Evolutionary conservation across 2,329 filamentous ascomycete species (phyloP).

Genomic region (Trichoderma atroviride): DNA sequence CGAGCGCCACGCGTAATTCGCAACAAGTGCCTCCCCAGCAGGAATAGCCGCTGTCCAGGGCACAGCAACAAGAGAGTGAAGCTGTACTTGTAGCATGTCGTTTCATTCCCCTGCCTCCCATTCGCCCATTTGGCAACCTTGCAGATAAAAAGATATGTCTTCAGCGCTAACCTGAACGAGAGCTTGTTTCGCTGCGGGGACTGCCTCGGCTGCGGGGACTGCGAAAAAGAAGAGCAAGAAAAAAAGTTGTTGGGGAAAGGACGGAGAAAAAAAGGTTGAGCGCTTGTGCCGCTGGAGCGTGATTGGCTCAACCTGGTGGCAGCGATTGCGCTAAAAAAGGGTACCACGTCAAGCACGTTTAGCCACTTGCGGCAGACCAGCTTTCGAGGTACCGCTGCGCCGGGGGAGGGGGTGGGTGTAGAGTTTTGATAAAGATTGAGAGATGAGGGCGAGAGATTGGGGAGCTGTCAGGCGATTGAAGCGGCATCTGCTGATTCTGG

Average conservation of each 20-base stretch:
- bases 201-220: background rate
- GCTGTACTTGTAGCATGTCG: background rate
- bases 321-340: background rate
- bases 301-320: slow-evolving; percentile 10
- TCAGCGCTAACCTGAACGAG: background rate
- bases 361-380: background rate
- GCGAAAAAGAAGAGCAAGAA: background rate
- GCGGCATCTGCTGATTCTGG: background rate
- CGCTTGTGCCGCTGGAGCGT: slow-evolving; percentile 27
- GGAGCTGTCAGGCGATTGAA: background rate
- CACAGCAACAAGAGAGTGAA: background rate
- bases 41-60: background rate
- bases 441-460: too few relatives aligned
- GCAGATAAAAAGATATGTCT: background rate
- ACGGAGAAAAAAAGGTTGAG: slow-evolving; percentile 30
- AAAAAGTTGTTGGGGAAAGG: slow-evolving; percentile 40
- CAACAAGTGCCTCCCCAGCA: too few relatives aligned
- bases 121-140: background rate
- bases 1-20: background rate
- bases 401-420: background rate
- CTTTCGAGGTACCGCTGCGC: background rate
- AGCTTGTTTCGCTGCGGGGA: background rate
- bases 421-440: background rate
- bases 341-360: background rate
- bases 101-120: background rate